phyloP scores from a whole-genome alignment of 192 early-diverging fungal species.

The Linnemannia schmuckeri region DNA sequence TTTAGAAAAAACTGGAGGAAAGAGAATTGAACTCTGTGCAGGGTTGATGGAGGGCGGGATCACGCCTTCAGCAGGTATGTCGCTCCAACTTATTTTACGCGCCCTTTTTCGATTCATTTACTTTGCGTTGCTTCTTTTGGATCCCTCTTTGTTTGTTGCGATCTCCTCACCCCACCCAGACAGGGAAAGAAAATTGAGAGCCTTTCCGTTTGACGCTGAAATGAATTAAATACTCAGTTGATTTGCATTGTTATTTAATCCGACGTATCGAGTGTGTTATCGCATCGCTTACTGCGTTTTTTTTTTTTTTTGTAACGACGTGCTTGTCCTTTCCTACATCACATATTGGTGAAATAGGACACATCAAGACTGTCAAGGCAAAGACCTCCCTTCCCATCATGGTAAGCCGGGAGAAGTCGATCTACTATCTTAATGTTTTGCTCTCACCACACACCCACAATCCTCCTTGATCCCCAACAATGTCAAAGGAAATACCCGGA shows the following conservation, averaged over 20 bases:
- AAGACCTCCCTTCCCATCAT: constrained; percentile 67
- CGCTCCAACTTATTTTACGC: not conserved
- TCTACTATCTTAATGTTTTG: not conserved
- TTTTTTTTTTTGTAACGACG: too few species aligned
- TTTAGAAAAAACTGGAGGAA: constrained; percentile 67
- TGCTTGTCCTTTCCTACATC: not conserved
- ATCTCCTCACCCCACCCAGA: not conserved
- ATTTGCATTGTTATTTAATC: not conserved
- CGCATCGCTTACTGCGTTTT: too few species aligned
- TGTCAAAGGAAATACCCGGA: not conserved
- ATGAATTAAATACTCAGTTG: constrained; percentile 3
- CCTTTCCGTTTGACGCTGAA: not conserved
- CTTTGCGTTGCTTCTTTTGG: not conserved
- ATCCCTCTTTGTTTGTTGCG: not conserved
- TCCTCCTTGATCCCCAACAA: not conserved
- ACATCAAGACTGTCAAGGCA: constrained; percentile 49
- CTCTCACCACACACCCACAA: not conserved
- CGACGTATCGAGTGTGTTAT: not conserved
- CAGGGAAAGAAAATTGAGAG: not conserved
- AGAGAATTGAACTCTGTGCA: constrained; percentile 73
- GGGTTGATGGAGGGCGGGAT: constrained; percentile 76
- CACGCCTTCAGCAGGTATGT: constrained; percentile 68
- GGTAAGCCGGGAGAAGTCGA: constrained; percentile 17
- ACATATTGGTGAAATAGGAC: constrained; percentile 35
- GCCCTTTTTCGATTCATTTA: not conserved